phyloP scores from a whole-genome alignment of 306 rosid genomes.

The Malus fusca region DNA sequence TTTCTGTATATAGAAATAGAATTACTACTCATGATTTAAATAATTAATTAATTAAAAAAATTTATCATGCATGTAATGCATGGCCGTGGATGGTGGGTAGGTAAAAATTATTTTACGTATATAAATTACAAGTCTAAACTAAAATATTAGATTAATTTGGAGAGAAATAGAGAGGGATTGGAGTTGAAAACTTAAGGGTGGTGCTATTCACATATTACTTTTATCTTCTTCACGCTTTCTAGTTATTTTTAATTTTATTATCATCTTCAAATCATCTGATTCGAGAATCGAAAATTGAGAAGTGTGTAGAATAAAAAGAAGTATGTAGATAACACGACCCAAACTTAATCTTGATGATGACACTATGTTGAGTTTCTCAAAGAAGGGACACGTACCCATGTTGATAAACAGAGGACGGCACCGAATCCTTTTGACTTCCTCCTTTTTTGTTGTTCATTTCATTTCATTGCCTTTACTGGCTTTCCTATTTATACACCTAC shows the following conservation, averaged over 20 bases:
- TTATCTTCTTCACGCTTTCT: no score
- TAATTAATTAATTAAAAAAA: not conserved
- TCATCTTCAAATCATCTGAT: no score
- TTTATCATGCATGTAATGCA: not conserved
- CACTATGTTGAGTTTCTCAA: not conserved
- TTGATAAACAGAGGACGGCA: constrained; percentile 57
- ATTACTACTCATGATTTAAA: not conserved
- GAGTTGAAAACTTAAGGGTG: not conserved
- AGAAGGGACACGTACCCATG: constrained; percentile 57
- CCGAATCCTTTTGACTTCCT: constrained; percentile 70
- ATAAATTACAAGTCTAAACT: not conserved
- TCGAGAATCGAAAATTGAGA: no score
- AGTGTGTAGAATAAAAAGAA: no score
- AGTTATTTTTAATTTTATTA: no score
- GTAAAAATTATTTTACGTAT: not conserved
- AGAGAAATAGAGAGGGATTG: not conserved
- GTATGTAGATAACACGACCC: fast-evolving
- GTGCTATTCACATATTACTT: no score
- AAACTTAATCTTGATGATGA: not conserved
- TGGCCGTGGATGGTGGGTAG: not conserved
- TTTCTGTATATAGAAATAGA: not conserved
- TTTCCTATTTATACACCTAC: constrained; percentile 50
- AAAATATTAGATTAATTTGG: not conserved
- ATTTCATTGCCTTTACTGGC: not conserved
- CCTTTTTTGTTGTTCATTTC: not conserved